Evolutionary conservation across 371 early-diverging fungal genomes (phyloP).

Genomic region (Parasitella parasitica): DNA sequence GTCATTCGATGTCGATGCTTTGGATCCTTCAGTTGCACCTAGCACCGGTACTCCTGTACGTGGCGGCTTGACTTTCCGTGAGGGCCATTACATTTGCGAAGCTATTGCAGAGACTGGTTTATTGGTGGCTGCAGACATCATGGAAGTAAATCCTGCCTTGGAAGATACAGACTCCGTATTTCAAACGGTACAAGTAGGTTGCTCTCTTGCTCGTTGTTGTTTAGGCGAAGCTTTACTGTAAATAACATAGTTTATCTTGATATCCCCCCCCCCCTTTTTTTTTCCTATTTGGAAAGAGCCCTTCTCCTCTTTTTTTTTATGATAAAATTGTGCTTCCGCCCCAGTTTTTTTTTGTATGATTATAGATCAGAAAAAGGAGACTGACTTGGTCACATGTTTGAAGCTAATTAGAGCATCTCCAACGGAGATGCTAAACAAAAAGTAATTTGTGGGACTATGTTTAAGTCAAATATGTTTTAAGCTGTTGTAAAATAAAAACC

Average conservation of each 20-base stretch:
- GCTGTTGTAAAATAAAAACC: no score
- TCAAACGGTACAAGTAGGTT: constrained; percentile 88
- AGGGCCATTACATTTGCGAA: constrained; percentile 92
- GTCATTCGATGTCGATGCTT: constrained; percentile 94
- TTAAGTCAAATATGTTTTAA: no score
- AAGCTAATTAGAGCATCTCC: no score
- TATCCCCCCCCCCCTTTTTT: neutral
- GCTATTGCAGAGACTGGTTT: constrained; percentile 85
- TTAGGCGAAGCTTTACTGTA: constrained; percentile 77
- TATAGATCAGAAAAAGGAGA: no score
- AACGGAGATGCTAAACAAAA: no score
- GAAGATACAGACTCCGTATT: constrained; percentile 69
- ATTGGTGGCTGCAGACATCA: constrained; percentile 90
- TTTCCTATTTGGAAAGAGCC: neutral
- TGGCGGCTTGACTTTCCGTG: constrained; percentile 92
- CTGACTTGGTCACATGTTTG: no score
- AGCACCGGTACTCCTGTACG: constrained; percentile 96
- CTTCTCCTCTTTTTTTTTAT: neutral
- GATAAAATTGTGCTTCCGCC: no score
- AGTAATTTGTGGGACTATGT: no score
- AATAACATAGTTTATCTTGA: neutral
- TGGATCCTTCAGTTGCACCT: constrained; percentile 94
- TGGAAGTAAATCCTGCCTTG: constrained; percentile 92
- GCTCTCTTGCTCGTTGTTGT: constrained; percentile 80
- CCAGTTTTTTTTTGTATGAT: no score